Base-by-base conservation (phyloP, 345 rosid species). In the Eucalyptus marginata region DNA sequence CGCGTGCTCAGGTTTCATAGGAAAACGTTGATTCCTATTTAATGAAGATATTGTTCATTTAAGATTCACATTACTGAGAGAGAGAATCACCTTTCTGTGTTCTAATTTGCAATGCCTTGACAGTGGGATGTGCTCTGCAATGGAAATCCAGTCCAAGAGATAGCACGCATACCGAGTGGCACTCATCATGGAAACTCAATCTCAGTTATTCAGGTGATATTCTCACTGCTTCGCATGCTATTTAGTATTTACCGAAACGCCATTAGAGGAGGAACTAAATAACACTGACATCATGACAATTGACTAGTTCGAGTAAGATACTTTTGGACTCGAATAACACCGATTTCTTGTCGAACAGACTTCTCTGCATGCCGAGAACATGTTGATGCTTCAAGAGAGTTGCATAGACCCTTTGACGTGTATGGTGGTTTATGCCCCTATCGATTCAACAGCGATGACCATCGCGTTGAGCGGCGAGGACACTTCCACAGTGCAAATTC, bases 61-160 rank as follows among this genome's bases (percentile, higher is more conserved):
- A 9, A 56, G 24, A 25, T 79, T 86, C 54, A 24, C 24, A 29
- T 8, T 88, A 18, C 13, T 10, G 25, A 71, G 22, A 36, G 81
- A 71, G 83, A 36, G 46, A 12, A 71, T 33, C 43, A 36, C 14
- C 44, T 71, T 71, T 71, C 46, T 10, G 83, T 40, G 83, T 18
- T 18, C 83, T 71, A 18, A 71, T 36, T 20, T 71, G 14, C 2
- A 18, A 64, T 36, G 47, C 89, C 47, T 87, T 52, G 50, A 56
- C 92, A 97, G 99, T 96, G 99, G 99, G 99, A 96, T 87, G 90
- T 94, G 20, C 95, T 96, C 31, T 91, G 91, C 51, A 85, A 86
- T 86, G 94, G 94, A 29, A 88, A 85, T n/a, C 90, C 90, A 20
- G 92, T 94, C 87, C 89, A 90, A 5, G 95, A 94, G 91, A 87